Conservation (phyloP, 768 basidiomycete genomes). For the Agrocybe praecox region DNA sequence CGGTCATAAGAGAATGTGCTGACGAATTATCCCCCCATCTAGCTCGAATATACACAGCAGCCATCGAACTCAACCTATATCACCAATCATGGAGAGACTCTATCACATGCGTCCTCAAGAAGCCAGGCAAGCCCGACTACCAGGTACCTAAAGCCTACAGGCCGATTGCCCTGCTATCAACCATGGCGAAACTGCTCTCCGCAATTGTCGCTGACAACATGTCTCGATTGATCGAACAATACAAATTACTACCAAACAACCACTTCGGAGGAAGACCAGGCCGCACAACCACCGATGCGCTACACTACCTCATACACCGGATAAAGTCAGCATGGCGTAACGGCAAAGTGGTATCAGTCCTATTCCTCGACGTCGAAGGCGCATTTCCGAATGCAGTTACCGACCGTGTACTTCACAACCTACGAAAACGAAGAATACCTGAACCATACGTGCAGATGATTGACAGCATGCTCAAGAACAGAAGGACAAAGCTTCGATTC, state of each 20-base stretch:
- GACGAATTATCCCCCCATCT: slow-evolving; percentile 26
- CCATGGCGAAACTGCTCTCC: slow-evolving; percentile 20
- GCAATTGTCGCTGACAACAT: slow-evolving; percentile 23
- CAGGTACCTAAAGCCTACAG: slow-evolving; percentile 29
- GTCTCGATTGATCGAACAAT: slow-evolving; percentile 22
- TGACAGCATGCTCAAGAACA: slow-evolving; percentile 13
- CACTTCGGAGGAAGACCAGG: slow-evolving; percentile 44
- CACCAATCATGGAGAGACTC: slow-evolving; percentile 9
- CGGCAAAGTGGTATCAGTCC: slow-evolving; percentile 30
- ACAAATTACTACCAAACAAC: slow-evolving; percentile 29
- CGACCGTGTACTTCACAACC: slow-evolving; percentile 30
- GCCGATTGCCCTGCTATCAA: slow-evolving; percentile 33
- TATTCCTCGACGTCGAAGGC: slow-evolving; percentile 45
- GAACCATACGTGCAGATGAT: slow-evolving; percentile 19
- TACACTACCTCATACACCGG: slow-evolving; percentile 30
- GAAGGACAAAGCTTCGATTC: slow-evolving; percentile 16
- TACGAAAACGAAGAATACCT: slow-evolving; percentile 29
- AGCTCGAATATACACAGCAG: slow-evolving; percentile 30
- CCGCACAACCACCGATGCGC: slow-evolving; percentile 35
- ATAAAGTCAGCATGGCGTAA: slow-evolving; percentile 39
- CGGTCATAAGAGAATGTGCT: slow-evolving; percentile 24
- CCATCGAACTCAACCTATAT: slow-evolving; percentile 27
- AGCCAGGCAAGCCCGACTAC: slow-evolving; percentile 38
- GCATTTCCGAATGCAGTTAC: slow-evolving; percentile 43
- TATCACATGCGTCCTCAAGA: slow-evolving; percentile 30